Evolutionary conservation across 495 filamentous ascomycete species (phyloP).

Genomic region (Xylaria curta): DNA sequence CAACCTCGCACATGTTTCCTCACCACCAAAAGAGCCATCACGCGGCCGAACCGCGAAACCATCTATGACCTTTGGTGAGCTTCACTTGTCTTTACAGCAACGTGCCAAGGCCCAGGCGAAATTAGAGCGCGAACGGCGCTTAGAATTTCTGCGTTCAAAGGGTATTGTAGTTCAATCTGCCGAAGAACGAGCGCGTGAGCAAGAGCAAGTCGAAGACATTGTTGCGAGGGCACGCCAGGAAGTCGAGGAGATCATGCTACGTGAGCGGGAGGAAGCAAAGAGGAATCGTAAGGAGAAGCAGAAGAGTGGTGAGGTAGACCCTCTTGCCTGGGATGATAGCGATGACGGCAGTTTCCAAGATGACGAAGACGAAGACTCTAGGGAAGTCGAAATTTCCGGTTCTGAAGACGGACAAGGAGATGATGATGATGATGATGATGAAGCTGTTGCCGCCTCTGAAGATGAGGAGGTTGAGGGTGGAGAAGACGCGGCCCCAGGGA

Average conservation of each 20-base stretch:
- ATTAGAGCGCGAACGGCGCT: slow-evolving; percentile 75
- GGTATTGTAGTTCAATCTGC: slow-evolving; percentile 84
- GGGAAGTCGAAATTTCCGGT: slow-evolving; percentile 52
- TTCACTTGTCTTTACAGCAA: slow-evolving; percentile 70
- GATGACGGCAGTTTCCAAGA: slow-evolving; percentile 66
- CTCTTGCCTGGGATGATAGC: slow-evolving; percentile 66
- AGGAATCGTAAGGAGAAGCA: slow-evolving; percentile 60
- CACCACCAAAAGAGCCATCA: slow-evolving; percentile 58
- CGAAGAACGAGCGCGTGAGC: slow-evolving; percentile 81
- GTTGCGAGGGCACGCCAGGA: slow-evolving; percentile 83
- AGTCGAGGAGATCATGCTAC: slow-evolving; percentile 76
- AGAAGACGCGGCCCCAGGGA: slow-evolving; percentile 41
- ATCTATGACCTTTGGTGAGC: slow-evolving; percentile 70
- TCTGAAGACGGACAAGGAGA: slow-evolving; percentile 49
- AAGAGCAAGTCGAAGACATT: slow-evolving; percentile 82
- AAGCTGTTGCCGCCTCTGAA: slow-evolving; percentile 39
- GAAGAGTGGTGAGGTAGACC: slow-evolving; percentile 55
- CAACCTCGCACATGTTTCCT: slow-evolving; percentile 76
- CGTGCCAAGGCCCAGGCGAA: slow-evolving; percentile 82
- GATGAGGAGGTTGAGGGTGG: slow-evolving; percentile 33
- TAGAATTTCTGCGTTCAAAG: slow-evolving; percentile 76
- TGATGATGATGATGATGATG: slow-evolving; percentile 33
- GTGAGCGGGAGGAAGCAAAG: slow-evolving; percentile 75
- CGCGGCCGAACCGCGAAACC: slow-evolving; percentile 42
- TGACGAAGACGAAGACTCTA: slow-evolving; percentile 57